Conservation (phyloP, 768 basidiomycete genomes). For the Hericium erinaceus region DNA sequence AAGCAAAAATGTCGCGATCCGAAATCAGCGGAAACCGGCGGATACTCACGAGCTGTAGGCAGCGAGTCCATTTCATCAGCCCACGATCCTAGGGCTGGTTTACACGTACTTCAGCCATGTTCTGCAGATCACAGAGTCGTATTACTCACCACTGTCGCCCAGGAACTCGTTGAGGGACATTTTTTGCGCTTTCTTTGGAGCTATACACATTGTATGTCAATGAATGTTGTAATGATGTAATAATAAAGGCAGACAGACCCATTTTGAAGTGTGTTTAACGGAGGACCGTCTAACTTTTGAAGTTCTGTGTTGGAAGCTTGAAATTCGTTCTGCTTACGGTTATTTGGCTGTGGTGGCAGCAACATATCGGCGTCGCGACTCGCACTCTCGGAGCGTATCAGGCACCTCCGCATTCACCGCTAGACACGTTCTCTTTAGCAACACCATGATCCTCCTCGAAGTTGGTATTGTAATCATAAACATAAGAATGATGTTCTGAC, state of each 20-base stretch:
- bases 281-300: constrained; percentile 1
- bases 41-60: constrained; percentile 82
- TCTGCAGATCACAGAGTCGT: constrained; percentile 10
- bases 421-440: not conserved
- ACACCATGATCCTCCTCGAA: constrained; percentile 77
- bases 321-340: constrained; percentile 15
- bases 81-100: constrained; percentile 84
- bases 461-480: constrained; percentile 27
- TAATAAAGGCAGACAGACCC: constrained; percentile 17
- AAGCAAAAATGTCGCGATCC: not conserved
- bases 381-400: not conserved
- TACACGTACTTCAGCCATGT: constrained; percentile 9
- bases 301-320: constrained; percentile 4
- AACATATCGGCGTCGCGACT: constrained; percentile 2
- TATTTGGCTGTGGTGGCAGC: constrained; percentile 9
- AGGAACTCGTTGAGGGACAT: constrained; percentile 91
- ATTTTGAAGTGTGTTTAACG: constrained; percentile 18
- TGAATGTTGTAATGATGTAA: not conserved
- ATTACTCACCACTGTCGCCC: constrained; percentile 65
- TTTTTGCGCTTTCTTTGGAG: constrained; percentile 89
- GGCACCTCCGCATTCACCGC: not conserved
- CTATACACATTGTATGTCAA: constrained; percentile 29
- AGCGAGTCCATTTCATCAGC: constrained; percentile 96
- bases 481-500: not conserved
- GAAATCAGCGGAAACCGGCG: constrained; percentile 1